phyloP scores from a whole-genome alignment of 208 protist species.

The Histomonas meleagridis region DNA sequence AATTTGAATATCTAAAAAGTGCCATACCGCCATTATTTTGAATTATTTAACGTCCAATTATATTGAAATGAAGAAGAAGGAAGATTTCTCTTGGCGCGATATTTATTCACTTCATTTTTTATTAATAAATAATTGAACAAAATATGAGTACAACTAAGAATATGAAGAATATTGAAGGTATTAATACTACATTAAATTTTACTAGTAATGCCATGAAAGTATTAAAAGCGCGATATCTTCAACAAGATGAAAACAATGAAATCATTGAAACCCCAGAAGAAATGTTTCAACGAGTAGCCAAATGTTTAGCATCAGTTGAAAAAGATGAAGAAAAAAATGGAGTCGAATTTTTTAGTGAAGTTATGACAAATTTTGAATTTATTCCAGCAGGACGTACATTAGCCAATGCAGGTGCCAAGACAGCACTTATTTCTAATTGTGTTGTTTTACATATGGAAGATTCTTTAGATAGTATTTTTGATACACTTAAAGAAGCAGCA shows the following conservation, averaged over 20 bases:
- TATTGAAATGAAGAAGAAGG: too few relatives aligned
- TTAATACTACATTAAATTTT: not conserved
- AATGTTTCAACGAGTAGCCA: not conserved
- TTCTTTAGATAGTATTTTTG: not conserved
- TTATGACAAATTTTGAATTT: conserved; percentile 18
- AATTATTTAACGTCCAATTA: too few relatives aligned
- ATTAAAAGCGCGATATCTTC: not conserved
- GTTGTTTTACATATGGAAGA: conserved; percentile 16
- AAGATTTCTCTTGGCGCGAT: too few relatives aligned
- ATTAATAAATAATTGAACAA: too few relatives aligned
- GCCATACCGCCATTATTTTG: too few relatives aligned
- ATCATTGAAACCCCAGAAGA: not conserved
- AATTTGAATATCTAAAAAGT: too few relatives aligned
- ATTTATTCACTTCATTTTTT: too few relatives aligned
- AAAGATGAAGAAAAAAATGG: not conserved
- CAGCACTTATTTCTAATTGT: not conserved
- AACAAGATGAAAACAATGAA: not conserved
- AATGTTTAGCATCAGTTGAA: not conserved
- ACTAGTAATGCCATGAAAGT: not conserved
- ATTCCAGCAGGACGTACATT: not conserved
- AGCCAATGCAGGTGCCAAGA: not conserved
- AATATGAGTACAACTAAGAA: too few relatives aligned
- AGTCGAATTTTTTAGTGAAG: not conserved
- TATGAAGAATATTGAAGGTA: not conserved
- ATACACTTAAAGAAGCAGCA: not conserved